Percentiles rank a stretch among this genome's conserved stretches.
Conservation (phyloP, 345 rosid species). For the Chamaenerion angustifolium region DNA sequence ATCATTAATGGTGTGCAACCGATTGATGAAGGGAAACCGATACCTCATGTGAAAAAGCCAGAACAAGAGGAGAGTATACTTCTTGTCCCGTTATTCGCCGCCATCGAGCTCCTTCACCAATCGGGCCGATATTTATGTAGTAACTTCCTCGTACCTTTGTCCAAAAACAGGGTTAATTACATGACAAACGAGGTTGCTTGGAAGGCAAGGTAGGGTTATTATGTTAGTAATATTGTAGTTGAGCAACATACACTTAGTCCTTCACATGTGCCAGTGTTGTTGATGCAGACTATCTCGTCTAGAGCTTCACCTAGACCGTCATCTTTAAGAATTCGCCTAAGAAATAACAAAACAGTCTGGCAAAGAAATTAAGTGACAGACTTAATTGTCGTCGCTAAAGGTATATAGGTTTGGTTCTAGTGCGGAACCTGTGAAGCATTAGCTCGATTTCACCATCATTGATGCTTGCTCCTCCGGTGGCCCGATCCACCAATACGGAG, state of each 20-base stretch:
- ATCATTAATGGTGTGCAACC: too few relatives aligned
- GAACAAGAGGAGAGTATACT: conserved; percentile 55
- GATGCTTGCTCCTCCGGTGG: conserved; percentile 70
- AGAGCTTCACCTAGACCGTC: conserved; percentile 55
- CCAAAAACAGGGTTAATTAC: background rate
- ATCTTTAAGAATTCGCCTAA: conserved; percentile 37
- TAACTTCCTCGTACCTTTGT: conserved; percentile 62
- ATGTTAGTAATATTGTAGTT: too few relatives aligned
- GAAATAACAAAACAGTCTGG: background rate
- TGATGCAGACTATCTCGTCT: conserved; percentile 37
- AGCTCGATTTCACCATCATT: conserved; percentile 69
- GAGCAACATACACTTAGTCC: conserved; percentile 47
- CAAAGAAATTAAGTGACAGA: background rate
- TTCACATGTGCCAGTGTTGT: conserved; percentile 19
- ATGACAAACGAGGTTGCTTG: background rate
- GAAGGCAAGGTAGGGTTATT: background rate
- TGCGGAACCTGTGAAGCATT: conserved; percentile 72
- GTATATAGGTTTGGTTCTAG: too few relatives aligned
- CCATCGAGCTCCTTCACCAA: conserved; percentile 60
- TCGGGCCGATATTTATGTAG: conserved; percentile 38
- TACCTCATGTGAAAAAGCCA: conserved; percentile 72
- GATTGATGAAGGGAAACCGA: too few relatives aligned
- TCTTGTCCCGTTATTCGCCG: conserved; percentile 71
- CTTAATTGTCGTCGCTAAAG: too few relatives aligned
- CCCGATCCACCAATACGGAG: conserved; percentile 75